Evolutionary conservation across 164 flowering plant genomes (phyloP), one percentile per base, ranked within the genome.

Genomic region (Aristolochia californica): DNA sequence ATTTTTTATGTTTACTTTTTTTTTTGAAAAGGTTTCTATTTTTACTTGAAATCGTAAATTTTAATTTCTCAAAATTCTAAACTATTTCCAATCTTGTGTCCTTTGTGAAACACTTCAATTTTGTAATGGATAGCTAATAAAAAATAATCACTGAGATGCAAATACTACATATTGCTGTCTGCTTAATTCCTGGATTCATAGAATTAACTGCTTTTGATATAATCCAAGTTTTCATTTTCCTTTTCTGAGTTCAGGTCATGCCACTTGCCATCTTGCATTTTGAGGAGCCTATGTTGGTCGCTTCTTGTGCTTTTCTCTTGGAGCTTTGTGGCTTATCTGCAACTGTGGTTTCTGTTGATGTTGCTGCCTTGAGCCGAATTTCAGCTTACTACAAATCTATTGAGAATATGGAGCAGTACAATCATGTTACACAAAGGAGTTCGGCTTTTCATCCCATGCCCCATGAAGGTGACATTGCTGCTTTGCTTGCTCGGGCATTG

Each of bases 251-350:
- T 66, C 68, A 93, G 99, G 95, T 89, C 53, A 70, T 82, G 53
- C 96, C 97, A 58, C 83, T 89, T 62, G 97, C 97, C 59, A 70
- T 89, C 59, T 63, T 74, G 62, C 87, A 89, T 67, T 93, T 83
- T 75, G 93, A 85, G 63, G 81, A 93, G 65, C 67, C 85, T 44
- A 67, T 81, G 52, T 65, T 89, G 75, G 96, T 87, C 57, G 84
- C 96, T 50, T 82, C 99, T 54, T 93, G 96, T 75, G 83, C 91
- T 61, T 79, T 83, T 67, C 81, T 89, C 21, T 62, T 87, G 74
- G 99, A 93, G 79, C 83, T 93, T 67, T 87, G 97, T 84, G 96
- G 99, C n/a, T 70, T 85, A 68, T 82, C 95, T 68, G 83, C 94
- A 58, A 74, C 74, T 67, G 75, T 74, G 83, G 85, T 89, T 21